phyloP scores from a whole-genome alignment of 192 early-diverging fungal genomes.

The Coemansia sp. region DNA sequence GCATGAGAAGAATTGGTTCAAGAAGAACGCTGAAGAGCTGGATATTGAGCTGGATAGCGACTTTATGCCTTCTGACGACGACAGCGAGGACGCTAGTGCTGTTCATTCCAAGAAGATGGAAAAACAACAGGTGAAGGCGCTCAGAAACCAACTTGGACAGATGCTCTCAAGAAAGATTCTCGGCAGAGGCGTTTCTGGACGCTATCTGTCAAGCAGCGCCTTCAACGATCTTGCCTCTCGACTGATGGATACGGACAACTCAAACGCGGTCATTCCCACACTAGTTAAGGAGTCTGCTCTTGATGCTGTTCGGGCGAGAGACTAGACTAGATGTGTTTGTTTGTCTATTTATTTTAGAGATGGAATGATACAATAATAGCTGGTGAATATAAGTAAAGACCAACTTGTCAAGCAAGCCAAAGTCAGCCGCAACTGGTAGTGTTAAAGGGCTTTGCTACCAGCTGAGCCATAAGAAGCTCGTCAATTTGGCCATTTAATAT shows the following conservation, averaged over 20 bases:
- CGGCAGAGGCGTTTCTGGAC: conserved; percentile 50
- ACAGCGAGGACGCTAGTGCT: conserved; percentile 17
- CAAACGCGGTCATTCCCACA: conserved; percentile 30
- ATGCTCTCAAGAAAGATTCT: conserved; percentile 39
- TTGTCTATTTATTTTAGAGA: neutral
- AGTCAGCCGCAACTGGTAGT: neutral
- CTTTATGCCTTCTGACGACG: conserved; percentile 51
- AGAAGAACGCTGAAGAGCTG: conserved; percentile 74
- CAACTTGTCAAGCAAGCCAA: neutral
- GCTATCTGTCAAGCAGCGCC: conserved; percentile 65
- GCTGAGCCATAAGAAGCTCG: conserved; percentile 14
- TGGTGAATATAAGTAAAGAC: neutral
- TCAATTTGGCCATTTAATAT: conserved; percentile 60
- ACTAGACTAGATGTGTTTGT: neutral
- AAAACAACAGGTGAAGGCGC: conserved; percentile 28
- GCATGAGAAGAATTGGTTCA: conserved; percentile 72
- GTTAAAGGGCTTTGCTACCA: conserved; percentile 1
- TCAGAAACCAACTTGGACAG: conserved; percentile 26
- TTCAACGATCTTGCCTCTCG: conserved; percentile 66
- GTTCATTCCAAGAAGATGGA: conserved; percentile 20
- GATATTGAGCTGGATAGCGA: conserved; percentile 81
- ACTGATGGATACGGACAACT: conserved; percentile 44
- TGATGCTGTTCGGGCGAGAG: conserved; percentile 21
- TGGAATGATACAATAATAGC: neutral
- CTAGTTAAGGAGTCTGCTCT: conserved; percentile 43